Percentiles rank a stretch among this genome's conserved stretches.
Conservation (phyloP, 2,329 filamentous ascomycete species). For the Fusarium solani-melongenae region DNA sequence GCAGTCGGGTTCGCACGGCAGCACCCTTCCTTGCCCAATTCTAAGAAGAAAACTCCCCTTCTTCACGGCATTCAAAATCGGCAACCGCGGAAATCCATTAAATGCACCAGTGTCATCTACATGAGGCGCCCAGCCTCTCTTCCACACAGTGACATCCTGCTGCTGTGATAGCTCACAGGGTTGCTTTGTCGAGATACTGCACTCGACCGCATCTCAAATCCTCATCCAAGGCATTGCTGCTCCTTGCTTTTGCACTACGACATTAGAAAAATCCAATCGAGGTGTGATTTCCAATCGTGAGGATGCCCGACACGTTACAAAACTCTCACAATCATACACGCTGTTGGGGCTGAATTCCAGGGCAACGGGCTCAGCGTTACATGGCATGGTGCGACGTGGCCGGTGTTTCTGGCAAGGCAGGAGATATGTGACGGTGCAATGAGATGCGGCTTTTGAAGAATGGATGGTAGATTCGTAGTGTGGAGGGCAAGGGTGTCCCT, state of each 20-base stretch:
- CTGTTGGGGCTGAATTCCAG: constrained; percentile 12
- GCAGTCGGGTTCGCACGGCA: not conserved
- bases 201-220: not conserved
- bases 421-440: constrained; percentile 23
- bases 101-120: not conserved
- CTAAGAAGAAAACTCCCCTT: not conserved
- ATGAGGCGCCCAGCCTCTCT: not conserved
- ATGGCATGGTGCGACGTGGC: constrained; percentile 14
- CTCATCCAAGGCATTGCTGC: not conserved
- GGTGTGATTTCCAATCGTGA: not conserved
- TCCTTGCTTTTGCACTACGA: not conserved
- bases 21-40: not conserved
- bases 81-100: not conserved
- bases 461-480: not conserved
- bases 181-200: not conserved
- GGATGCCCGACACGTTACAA: not conserved
- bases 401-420: not conserved
- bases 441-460: not conserved
- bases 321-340: not conserved
- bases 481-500: constrained; percentile 19
- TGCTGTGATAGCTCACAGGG: not conserved
- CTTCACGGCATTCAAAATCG: not conserved
- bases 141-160: not conserved
- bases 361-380: not conserved
- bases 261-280: not conserved